These are phyloP conservation scores for Penicillium crustosum DNA, from an alignment of 2,329 filamentous ascomycete species.

Conservation along the genomic window DNA sequence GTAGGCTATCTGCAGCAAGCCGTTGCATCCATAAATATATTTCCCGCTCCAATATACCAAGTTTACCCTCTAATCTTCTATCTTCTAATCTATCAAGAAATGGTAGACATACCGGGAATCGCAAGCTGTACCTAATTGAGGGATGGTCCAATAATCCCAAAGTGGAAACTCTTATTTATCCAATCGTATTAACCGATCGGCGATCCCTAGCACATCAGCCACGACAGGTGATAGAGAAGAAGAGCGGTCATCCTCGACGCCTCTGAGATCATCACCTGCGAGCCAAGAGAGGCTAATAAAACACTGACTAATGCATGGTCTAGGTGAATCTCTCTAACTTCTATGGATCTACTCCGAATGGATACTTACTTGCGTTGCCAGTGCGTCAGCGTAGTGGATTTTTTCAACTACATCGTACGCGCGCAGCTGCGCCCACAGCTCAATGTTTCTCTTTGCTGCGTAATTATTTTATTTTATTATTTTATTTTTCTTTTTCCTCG, in stretches of 20 bases:
- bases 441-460: neutral
- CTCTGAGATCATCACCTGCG: slow-evolving; percentile 16
- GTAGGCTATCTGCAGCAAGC: neutral
- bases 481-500: neutral
- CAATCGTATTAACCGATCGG: slow-evolving; percentile 11
- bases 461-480: neutral
- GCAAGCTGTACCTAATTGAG: slow-evolving; percentile 6
- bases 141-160: slow-evolving; percentile 5
- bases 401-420: neutral
- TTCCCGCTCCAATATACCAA: neutral
- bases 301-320: neutral
- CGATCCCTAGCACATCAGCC: slow-evolving; percentile 12
- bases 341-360: neutral
- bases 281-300: slow-evolving; percentile 6
- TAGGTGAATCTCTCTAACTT: neutral
- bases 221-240: slow-evolving; percentile 2
- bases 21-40: neutral
- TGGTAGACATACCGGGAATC: neutral
- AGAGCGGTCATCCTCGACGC: slow-evolving; percentile 5
- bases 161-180: neutral
- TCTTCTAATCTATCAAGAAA: neutral
- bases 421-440: neutral
- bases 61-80: neutral
- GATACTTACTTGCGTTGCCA: neutral
- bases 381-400: neutral